Conservation (phyloP, 371 early-diverging fungal species). For the Caulochytrium protostelioides region DNA sequence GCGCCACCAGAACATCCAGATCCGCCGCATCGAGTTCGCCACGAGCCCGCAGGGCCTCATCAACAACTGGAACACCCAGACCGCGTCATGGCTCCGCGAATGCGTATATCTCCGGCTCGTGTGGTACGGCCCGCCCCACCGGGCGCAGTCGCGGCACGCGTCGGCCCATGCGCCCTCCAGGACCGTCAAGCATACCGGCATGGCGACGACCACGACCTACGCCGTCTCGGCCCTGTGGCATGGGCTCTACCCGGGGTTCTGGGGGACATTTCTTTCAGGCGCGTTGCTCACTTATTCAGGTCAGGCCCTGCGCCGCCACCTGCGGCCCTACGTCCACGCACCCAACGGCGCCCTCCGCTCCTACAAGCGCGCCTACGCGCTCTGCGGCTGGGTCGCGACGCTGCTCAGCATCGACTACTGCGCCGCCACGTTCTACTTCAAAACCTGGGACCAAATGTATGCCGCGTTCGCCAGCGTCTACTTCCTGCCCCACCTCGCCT, state of each 20-base stretch:
- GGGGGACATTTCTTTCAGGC: constrained; percentile 30
- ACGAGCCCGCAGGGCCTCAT: constrained; percentile 41
- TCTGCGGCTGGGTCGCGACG: constrained; percentile 39
- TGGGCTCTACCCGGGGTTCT: constrained; percentile 63
- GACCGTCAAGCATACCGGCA: too few relatives aligned
- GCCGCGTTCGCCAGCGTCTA: constrained; percentile 34
- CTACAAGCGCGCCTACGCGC: constrained; percentile 34
- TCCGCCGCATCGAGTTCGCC: constrained; percentile 43
- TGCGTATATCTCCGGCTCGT: constrained; percentile 53
- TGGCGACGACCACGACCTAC: too few relatives aligned
- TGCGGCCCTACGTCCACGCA: constrained; percentile 41
- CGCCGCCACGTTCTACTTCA: constrained; percentile 46
- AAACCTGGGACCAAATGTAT: constrained; percentile 16
- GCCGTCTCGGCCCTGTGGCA: constrained; percentile 75
- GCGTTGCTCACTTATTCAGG: constrained; percentile 24
- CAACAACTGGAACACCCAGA: constrained; percentile 72
- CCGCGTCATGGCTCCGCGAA: constrained; percentile 59
- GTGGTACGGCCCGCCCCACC: constrained; percentile 18
- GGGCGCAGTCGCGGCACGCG: constrained; percentile 24
- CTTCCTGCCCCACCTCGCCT: constrained; percentile 32
- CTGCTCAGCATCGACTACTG: constrained; percentile 41
- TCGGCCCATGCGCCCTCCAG: too few relatives aligned
- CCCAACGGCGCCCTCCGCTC: constrained; percentile 13
- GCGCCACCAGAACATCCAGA: constrained; percentile 44
- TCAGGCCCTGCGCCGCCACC: constrained; percentile 30